Conservation (phyloP, 441 rosid genomes). For the Capsella rubella region DNA sequence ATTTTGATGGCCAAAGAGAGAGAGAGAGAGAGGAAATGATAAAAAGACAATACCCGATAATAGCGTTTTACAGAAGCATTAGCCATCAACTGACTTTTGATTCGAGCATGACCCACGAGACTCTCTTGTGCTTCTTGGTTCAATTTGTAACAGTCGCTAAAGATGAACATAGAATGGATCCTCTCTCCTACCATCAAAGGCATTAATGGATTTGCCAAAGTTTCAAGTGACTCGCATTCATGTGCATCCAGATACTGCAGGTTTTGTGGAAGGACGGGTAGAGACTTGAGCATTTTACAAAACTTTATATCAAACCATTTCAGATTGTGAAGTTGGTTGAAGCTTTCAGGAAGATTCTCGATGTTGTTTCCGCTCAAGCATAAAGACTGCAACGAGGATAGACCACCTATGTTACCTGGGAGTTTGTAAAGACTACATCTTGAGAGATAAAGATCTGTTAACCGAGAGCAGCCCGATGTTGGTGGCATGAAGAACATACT, state of each 20-base stretch:
- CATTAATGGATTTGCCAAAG: conserved; percentile 31
- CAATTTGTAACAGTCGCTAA: conserved; percentile 40
- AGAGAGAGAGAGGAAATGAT: background rate
- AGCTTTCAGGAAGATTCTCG: conserved; percentile 36
- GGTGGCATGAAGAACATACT: conserved; percentile 33
- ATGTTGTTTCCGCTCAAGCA: conserved; percentile 41
- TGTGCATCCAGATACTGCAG: conserved; percentile 30
- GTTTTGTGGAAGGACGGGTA: conserved; percentile 44
- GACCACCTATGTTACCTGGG: conserved; percentile 18
- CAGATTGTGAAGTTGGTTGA: conserved; percentile 31
- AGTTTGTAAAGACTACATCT: conserved; percentile 24
- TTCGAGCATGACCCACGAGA: conserved; percentile 36
- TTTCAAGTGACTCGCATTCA: conserved; percentile 36
- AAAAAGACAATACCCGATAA: conserved; percentile 27
- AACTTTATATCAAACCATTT: conserved; percentile 31
- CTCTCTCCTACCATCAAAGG: conserved; percentile 33
- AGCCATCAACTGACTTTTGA: conserved; percentile 46
- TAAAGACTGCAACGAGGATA: conserved; percentile 34
- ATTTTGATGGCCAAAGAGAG: background rate
- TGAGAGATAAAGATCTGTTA: conserved; percentile 36
- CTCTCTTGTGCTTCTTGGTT: conserved; percentile 39
- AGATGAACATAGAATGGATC: conserved; percentile 38
- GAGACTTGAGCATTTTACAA: conserved; percentile 41
- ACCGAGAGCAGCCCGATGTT: conserved; percentile 18
- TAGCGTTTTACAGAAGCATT: conserved; percentile 42